phyloP scores from a whole-genome alignment of 208 protist genomes.

The Leishmania amazonensis region DNA sequence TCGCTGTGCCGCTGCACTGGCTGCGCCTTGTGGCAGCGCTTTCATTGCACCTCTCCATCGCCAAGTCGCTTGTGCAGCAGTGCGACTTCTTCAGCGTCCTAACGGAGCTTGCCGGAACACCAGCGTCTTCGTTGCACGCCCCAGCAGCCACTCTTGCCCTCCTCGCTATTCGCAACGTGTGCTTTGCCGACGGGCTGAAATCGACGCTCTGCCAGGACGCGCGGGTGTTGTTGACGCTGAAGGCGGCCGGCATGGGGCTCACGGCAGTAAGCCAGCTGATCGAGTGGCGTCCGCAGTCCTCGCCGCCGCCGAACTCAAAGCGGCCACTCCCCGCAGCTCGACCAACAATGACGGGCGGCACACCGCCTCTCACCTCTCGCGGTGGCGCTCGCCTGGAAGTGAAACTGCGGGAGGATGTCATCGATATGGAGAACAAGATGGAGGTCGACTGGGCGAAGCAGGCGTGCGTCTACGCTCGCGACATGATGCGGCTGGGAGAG shows the following conservation, averaged over 20 bases:
- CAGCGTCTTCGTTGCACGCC: conserved; percentile 5
- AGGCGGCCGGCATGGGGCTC: conserved; percentile 54
- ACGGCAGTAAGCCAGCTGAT: conserved; percentile 29
- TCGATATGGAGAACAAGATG: conserved; percentile 21
- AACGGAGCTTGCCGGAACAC: conserved; percentile 49
- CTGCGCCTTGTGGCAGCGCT: conserved; percentile 61
- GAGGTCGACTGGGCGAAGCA: conserved; percentile 32
- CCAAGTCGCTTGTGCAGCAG: conserved; percentile 39
- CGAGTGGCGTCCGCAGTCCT: conserved; percentile 6
- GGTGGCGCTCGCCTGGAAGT: conserved; percentile 8
- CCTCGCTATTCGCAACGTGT: conserved; percentile 75
- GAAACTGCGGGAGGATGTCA: conserved; percentile 17
- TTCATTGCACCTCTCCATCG: conserved; percentile 53
- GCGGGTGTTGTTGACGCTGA: conserved; percentile 73
- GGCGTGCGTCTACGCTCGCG: conserved; percentile 24
- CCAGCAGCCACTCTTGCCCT: conserved; percentile 54
- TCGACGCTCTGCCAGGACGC: conserved; percentile 69
- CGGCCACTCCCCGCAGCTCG: background rate
- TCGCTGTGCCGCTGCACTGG: conserved; percentile 40
- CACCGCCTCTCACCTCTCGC: background rate
- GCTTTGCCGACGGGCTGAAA: conserved; percentile 67
- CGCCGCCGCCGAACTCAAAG: background rate
- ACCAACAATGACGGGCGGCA: background rate
- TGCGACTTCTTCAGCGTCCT: conserved; percentile 60
- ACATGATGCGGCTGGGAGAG: background rate